These are phyloP conservation scores for Lenwebbia sp. DNA, from an alignment of 345 rosid species.

Conservation along the genomic window DNA sequence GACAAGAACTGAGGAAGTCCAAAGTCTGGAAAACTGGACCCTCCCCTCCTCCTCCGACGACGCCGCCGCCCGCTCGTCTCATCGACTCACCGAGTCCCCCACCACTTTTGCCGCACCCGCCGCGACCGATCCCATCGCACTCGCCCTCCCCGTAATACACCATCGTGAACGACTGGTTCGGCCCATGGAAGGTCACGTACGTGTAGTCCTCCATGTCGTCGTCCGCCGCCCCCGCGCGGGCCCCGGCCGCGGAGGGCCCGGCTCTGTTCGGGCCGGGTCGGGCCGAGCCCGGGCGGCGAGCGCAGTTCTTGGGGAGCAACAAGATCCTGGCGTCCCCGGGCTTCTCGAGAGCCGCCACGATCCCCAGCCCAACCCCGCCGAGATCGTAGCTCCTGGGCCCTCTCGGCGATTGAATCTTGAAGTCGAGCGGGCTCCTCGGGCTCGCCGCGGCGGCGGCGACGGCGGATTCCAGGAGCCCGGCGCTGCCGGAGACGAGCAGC, in stretches of 20 bases:
- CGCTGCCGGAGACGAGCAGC: slow-evolving; percentile 45
- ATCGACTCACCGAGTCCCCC: not conserved
- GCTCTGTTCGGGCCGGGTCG: not conserved
- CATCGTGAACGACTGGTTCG: slow-evolving; percentile 33
- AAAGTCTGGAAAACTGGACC: slow-evolving; percentile 23
- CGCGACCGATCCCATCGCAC: not conserved
- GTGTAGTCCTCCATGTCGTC: slow-evolving; percentile 58
- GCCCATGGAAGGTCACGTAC: slow-evolving; percentile 45
- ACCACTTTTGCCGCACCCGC: not conserved
- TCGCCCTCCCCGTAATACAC: slow-evolving; percentile 42
- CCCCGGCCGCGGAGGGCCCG: not conserved
- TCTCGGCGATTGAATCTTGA: slow-evolving; percentile 49
- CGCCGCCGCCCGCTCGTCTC: slow-evolving; percentile 12
- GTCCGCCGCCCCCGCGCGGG: slow-evolving; percentile 12
- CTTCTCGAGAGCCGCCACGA: slow-evolving; percentile 69
- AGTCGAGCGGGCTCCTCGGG: slow-evolving; percentile 65
- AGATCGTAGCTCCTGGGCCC: slow-evolving; percentile 35
- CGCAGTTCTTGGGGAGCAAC: slow-evolving; percentile 14
- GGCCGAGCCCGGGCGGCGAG: slow-evolving; percentile 3
- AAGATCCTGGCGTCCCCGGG: slow-evolving; percentile 11
- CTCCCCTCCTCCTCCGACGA: not conserved
- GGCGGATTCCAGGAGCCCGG: slow-evolving; percentile 19
- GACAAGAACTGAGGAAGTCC: slow-evolving; percentile 55
- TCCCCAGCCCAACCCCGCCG: slow-evolving; percentile 72
- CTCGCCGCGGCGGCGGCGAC: slow-evolving; percentile 9